Evolutionary conservation across 208 protist species (phyloP).

Genomic region (Novymonas esmeraldas): DNA sequence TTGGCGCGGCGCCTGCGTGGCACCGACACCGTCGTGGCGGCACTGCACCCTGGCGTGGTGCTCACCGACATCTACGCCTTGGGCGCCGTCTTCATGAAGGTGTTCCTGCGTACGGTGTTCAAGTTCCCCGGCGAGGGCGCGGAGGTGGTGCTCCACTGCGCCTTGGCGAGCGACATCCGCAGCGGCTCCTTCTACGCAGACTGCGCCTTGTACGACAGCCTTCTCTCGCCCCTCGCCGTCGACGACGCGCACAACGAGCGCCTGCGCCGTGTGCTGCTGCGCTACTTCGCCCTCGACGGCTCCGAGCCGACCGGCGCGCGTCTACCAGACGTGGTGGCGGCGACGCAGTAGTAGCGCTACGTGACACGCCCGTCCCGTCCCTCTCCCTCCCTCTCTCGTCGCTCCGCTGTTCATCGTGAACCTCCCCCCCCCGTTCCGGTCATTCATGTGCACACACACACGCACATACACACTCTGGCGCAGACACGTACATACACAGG

Average conservation of each 20-base stretch:
- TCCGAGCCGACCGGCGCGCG: neutral
- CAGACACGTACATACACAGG: neutral
- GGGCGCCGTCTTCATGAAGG: constrained; percentile 36
- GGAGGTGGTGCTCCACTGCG: constrained; percentile 50
- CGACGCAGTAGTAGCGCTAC: neutral
- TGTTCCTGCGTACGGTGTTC: constrained; percentile 52
- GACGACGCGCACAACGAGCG: constrained; percentile 38
- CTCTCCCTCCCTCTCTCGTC: too few species aligned
- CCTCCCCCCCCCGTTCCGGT: too few species aligned
- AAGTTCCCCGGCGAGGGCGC: constrained; percentile 53
- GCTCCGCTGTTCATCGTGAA: neutral
- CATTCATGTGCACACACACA: neutral
- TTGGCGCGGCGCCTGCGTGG: constrained; percentile 39
- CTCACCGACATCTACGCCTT: constrained; percentile 51
- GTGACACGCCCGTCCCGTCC: too few species aligned
- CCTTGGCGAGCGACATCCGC: constrained; percentile 28
- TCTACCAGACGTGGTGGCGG: constrained; percentile 7
- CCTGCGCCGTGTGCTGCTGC: constrained; percentile 36
- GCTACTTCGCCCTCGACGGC: constrained; percentile 37
- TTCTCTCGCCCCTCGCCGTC: constrained; percentile 40
- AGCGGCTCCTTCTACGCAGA: constrained; percentile 56
- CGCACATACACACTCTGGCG: neutral
- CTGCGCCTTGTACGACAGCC: constrained; percentile 23
- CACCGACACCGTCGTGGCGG: constrained; percentile 24
- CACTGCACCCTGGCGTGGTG: constrained; percentile 53